Percentiles rank a stretch among this genome's conserved stretches.
Evolutionary conservation across 345 rosid species (phyloP).

Genomic region (Populus ilicifolia): DNA sequence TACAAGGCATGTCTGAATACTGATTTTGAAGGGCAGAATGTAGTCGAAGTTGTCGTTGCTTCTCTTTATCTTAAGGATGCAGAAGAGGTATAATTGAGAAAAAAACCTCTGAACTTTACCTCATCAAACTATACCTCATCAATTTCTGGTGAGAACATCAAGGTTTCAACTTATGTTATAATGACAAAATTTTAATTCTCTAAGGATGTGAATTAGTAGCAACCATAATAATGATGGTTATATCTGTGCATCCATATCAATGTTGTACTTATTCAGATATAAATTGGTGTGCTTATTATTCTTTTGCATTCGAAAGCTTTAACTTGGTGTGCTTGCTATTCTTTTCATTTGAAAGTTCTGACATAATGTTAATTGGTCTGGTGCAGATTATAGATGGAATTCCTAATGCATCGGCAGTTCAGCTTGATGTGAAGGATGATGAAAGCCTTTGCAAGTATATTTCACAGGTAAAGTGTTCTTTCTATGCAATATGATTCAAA

Average conservation of each 20-base stretch:
- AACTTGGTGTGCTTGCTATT: background rate
- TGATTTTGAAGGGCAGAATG: slow-evolving; percentile 40
- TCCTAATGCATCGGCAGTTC: slow-evolving; percentile 63
- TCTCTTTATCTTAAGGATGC: slow-evolving; percentile 90
- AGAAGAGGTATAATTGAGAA: slow-evolving; percentile 60
- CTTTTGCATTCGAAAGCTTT: background rate
- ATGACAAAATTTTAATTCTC: background rate
- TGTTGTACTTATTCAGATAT: background rate
- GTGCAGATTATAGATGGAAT: slow-evolving; percentile 70
- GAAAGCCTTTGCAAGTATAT: slow-evolving; percentile 58
- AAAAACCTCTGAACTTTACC: background rate
- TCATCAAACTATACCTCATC: too few species aligned
- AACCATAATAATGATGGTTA: background rate
- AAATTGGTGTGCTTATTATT: background rate
- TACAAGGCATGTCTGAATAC: slow-evolving; percentile 37
- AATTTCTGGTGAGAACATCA: slow-evolving; percentile 1
- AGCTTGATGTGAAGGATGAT: slow-evolving; percentile 69
- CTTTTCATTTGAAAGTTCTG: background rate
- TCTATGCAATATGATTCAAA: background rate
- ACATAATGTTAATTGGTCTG: slow-evolving; percentile 13
- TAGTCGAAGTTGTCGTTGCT: slow-evolving; percentile 68
- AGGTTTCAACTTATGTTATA: background rate
- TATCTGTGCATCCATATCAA: background rate
- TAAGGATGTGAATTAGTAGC: background rate
- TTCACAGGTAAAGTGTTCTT: slow-evolving; percentile 53